phyloP scores from a whole-genome alignment of 257 asterid species.

The Nyctanthes arbortristis region DNA sequence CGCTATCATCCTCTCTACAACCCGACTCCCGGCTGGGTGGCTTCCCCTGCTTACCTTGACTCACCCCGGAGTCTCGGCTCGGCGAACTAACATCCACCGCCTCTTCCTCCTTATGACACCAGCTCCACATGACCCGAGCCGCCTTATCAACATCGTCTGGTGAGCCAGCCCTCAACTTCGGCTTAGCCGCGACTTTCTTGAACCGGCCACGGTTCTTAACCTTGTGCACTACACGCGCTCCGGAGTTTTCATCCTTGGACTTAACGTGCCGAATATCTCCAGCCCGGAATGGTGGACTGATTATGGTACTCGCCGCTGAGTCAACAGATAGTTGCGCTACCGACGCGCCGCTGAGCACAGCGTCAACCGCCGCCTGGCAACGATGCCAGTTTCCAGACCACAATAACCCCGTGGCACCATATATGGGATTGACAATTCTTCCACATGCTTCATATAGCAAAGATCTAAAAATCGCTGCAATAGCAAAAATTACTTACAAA shows the following conservation, averaged over 20 bases:
- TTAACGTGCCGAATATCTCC: conserved; percentile 49
- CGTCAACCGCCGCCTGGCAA: conserved; percentile 48
- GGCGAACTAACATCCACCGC: conserved; percentile 22
- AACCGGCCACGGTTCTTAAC: conserved; percentile 19
- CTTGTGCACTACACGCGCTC: conserved; percentile 25
- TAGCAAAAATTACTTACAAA: no score
- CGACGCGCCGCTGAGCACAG: conserved; percentile 42
- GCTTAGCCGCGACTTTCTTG: conserved; percentile 26
- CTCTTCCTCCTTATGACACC: conserved; percentile 32
- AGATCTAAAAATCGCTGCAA: conserved; percentile 42
- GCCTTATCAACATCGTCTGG: conserved; percentile 35
- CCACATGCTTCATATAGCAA: conserved; percentile 49
- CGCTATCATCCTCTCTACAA: conserved; percentile 23
- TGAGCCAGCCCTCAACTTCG: conserved; percentile 25
- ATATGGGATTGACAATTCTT: conserved; percentile 42
- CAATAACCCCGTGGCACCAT: conserved; percentile 43
- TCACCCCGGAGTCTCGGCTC: conserved; percentile 34
- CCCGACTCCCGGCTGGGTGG: conserved; percentile 18
- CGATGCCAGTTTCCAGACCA: conserved; percentile 46
- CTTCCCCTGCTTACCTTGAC: conserved; percentile 17
- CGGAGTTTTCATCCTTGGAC: conserved; percentile 18
- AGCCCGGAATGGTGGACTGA: conserved; percentile 33
- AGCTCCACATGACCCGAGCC: conserved; percentile 49
- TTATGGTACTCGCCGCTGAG: conserved; percentile 23
- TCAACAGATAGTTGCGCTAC: conserved; percentile 31